These are phyloP conservation scores for Ceratobasidium sp. DNA, from an alignment of 1,284 basidiomycete species.

Conservation along the genomic window DNA sequence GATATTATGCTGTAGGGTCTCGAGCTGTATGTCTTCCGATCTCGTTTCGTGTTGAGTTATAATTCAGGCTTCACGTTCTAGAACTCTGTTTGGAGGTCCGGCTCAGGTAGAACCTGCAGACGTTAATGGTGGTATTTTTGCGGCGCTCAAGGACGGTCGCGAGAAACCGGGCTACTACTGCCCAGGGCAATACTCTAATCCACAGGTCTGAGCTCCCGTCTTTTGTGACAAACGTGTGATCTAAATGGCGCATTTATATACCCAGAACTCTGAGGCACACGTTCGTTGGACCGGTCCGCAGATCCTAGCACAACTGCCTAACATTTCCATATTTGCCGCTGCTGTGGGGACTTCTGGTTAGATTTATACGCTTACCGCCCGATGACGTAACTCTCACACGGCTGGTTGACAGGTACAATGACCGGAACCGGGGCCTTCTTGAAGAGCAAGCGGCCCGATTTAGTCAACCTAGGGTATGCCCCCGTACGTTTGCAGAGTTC, in stretches of 20 bases:
- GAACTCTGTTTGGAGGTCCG: conserved; percentile 39
- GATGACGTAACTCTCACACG: neutral
- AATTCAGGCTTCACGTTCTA: neutral
- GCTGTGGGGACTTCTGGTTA: conserved; percentile 40
- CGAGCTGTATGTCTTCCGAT: conserved; percentile 23
- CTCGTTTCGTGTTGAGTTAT: too few species aligned
- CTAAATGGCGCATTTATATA: too few species aligned
- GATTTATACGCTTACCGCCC: neutral
- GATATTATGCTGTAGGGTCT: conserved; percentile 11
- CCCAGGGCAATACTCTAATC: conserved; percentile 42
- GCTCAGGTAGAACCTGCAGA: conserved; percentile 44
- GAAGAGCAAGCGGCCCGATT: conserved; percentile 30
- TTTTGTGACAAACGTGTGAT: too few species aligned
- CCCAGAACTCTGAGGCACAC: conserved; percentile 43
- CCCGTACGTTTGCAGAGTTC: too few species aligned
- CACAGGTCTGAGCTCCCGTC: conserved; percentile 13
- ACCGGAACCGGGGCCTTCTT: conserved; percentile 39
- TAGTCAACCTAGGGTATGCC: conserved; percentile 36
- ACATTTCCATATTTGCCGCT: conserved; percentile 33
- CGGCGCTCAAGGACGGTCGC: conserved; percentile 40
- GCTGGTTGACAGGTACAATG: conserved; percentile 18
- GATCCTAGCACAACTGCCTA: conserved; percentile 25
- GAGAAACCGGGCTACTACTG: conserved; percentile 21
- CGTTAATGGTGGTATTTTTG: conserved; percentile 42
- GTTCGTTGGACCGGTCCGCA: conserved; percentile 41